Evolutionary conservation across 2,329 filamentous ascomycete genomes (phyloP).

Genomic region (Stachybotrys chlorohalonatus): DNA sequence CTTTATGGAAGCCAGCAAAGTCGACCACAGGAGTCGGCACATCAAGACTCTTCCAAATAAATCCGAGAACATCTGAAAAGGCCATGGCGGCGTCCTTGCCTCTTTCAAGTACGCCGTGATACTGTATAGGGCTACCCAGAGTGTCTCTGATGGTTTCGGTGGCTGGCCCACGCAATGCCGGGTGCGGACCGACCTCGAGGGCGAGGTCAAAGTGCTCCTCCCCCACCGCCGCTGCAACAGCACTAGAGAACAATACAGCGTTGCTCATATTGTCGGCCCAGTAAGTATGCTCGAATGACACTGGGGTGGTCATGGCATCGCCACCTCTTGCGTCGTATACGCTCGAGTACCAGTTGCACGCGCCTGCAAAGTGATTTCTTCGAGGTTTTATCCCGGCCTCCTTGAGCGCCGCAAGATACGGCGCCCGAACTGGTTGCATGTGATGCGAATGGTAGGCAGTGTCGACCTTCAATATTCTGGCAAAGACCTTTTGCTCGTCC

Average conservation of each 20-base stretch:
- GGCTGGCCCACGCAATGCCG: conserved; percentile 31
- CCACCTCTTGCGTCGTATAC: conserved; percentile 4
- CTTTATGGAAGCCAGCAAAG: conserved; percentile 1
- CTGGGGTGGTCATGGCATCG: conserved; percentile 4
- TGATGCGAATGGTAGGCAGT: conserved; percentile 12
- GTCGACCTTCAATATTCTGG: conserved; percentile 9
- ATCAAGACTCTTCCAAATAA: conserved; percentile 1
- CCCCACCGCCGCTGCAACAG: conserved; percentile 10
- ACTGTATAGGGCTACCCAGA: conserved; percentile 1
- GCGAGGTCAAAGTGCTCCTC: conserved; percentile 12
- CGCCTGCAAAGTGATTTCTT: conserved; percentile 2
- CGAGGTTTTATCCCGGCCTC: background rate
- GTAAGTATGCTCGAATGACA: conserved; percentile 12
- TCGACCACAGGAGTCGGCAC: background rate
- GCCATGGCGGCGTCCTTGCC: conserved; percentile 1
- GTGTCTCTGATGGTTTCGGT: conserved; percentile 28
- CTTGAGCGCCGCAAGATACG: conserved; percentile 1
- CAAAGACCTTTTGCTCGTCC: conserved; percentile 7
- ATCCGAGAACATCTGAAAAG: background rate
- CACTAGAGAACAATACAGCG: conserved; percentile 21
- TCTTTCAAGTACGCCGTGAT: conserved; percentile 2
- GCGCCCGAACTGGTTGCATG: conserved; percentile 3
- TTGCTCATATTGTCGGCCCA: conserved; percentile 26
- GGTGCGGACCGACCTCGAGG: conserved; percentile 36
- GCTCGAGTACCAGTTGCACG: conserved; percentile 7